Evolutionary conservation across 2,329 filamentous ascomycete genomes (phyloP), one percentile per base, ranked within the genome.

Genomic region (Aspergillus quadrilineatus): DNA sequence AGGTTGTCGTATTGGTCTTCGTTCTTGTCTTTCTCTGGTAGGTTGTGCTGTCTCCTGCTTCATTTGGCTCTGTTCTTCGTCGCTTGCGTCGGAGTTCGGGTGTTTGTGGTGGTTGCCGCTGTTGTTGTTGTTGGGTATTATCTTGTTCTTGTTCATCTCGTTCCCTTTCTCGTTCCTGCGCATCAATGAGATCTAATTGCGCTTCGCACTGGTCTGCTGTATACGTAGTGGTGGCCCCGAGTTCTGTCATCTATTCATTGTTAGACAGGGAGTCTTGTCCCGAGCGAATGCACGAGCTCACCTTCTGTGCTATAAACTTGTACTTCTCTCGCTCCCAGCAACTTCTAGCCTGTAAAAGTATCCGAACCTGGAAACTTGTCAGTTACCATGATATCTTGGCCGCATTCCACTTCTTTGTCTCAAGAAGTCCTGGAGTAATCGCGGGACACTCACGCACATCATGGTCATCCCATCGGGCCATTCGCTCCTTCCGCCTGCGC

Each of bases 381-480:
- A 12, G 34, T 37, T 14, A 37, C 22, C 3, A 14, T 14, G 14
- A 37, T 4, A 14, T 14, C 5, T 14, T 6, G n/a, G 17, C 15
- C 6, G 44, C 47, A 51, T 17, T 10, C 5, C 14, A 14, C 8
- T 34, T 32, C 14, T 37, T 22, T n/a, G 9, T 26, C 4, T 9
- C n/a, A 42, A 42, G 39, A 17, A 42, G n/a, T 4, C 5, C 14
- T 7, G 39, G 39, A 7, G n/a, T 8, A 8, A 6, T 15, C 29
- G 44, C 15, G 63, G 60, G 48, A 61, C 66, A 75, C 75, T 65
- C 75, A 76, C 74, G 75, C 73, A 77, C 73, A 75, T 77, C 73
- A 54, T 71, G 65, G 57, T 75, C 71, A 55, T 74, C 72, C 74
- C 75, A 77, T 41, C 66, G 68, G 6, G 67, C 63, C 45, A 65